Evolutionary conservation across 371 early-diverging fungal species (phyloP).

Genomic region (Mucor plumbeus): DNA sequence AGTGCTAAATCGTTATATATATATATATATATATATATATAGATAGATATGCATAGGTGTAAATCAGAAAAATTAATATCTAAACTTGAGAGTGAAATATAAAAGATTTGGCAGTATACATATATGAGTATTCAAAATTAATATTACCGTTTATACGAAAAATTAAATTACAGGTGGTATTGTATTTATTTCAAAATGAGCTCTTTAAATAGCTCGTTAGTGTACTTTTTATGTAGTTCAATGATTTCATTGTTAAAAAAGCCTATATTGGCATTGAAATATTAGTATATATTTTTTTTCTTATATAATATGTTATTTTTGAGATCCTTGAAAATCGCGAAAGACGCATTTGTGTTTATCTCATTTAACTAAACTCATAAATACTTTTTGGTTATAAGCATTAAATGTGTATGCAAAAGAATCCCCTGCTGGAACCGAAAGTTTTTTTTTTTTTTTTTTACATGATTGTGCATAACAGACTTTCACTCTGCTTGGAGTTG

Average conservation of each 20-base stretch:
- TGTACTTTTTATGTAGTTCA: background rate
- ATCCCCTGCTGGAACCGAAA: no score
- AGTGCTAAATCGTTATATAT: no score
- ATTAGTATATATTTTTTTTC: no score
- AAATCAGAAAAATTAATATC: background rate
- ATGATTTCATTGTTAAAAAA: background rate
- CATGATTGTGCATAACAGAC: no score
- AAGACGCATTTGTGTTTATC: background rate
- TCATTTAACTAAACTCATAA: background rate
- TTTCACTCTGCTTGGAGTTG: no score
- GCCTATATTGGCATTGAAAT: background rate
- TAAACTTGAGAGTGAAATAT: no score
- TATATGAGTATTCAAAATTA: background rate
- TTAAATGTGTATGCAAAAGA: no score
- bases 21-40: no score
- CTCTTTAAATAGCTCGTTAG: background rate
- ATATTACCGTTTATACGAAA: background rate
- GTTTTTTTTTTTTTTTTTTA: no score
- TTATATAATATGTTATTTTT: no score
- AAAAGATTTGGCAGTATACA: background rate
- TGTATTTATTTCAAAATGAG: conserved; percentile 1
- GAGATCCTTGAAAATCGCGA: background rate
- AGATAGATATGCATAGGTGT: no score
- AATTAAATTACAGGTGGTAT: background rate
- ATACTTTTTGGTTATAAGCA: no score